Conservation (phyloP, 441 rosid genomes). For the Breynia disticha region DNA sequence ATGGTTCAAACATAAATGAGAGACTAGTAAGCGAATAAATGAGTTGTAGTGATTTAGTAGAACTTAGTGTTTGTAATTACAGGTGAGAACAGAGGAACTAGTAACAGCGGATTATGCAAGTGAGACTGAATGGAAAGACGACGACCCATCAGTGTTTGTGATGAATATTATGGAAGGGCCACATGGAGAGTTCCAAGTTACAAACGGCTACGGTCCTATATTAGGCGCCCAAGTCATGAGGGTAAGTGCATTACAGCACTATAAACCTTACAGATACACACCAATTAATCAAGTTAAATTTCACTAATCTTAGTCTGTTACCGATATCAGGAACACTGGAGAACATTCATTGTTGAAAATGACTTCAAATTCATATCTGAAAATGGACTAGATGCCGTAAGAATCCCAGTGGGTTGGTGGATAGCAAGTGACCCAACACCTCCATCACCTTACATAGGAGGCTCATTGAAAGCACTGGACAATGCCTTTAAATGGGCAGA, state of each 20-base stretch:
- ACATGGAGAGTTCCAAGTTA: constrained; percentile 49
- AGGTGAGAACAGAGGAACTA: constrained; percentile 36
- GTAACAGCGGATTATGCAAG: constrained; percentile 38
- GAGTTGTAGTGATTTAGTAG: no score
- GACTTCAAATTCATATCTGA: neutral
- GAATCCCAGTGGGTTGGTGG: neutral
- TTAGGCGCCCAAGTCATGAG: constrained; percentile 38
- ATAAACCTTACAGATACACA: neutral
- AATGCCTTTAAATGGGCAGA: constrained; percentile 44
- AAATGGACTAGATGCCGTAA: neutral
- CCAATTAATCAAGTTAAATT: neutral
- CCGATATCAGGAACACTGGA: neutral
- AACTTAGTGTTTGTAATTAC: constrained; percentile 1
- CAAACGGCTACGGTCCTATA: constrained; percentile 42
- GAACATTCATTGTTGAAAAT: neutral
- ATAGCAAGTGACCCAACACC: neutral
- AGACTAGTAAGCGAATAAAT: no score
- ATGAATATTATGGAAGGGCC: constrained; percentile 10
- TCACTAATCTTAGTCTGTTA: neutral
- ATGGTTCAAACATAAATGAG: no score
- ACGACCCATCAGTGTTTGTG: constrained; percentile 41
- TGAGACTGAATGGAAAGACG: constrained; percentile 29
- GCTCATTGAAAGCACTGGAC: constrained; percentile 40
- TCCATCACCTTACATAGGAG: constrained; percentile 21
- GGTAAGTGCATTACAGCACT: constrained; percentile 14